Conservation (phyloP, 2,329 filamentous ascomycete genomes). For the Onygena corvina region DNA sequence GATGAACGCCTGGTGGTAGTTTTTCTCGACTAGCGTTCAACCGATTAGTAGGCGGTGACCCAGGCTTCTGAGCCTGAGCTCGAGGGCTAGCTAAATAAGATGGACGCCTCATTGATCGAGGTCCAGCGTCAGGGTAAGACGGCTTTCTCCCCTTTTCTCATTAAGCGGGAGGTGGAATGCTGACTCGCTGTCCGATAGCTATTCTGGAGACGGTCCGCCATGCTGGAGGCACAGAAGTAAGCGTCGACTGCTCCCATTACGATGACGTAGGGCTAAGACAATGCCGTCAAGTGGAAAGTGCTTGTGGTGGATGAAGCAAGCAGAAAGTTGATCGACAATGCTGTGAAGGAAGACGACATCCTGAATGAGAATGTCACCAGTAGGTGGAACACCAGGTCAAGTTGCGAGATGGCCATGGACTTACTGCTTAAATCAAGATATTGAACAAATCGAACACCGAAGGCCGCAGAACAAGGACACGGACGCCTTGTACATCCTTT, state of each 20-base stretch:
- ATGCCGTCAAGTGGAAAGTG: conserved; percentile 72
- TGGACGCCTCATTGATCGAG: conserved; percentile 75
- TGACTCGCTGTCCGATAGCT: conserved; percentile 37
- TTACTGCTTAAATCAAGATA: conserved; percentile 50
- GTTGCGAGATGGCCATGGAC: background rate
- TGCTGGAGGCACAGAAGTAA: conserved; percentile 70
- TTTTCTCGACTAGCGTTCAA: too few species aligned
- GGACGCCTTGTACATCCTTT: conserved; percentile 88
- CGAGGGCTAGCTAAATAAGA: conserved; percentile 44
- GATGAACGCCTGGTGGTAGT: too few species aligned
- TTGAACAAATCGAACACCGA: conserved; percentile 83
- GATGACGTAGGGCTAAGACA: background rate
- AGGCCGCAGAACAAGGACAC: conserved; percentile 74
- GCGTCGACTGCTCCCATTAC: conserved; percentile 15
- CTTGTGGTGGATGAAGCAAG: conserved; percentile 76
- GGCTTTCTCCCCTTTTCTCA: background rate
- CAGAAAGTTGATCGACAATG: conserved; percentile 78
- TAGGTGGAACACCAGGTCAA: conserved; percentile 31
- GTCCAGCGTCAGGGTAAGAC: conserved; percentile 63
- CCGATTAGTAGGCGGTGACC: too few species aligned
- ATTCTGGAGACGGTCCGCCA: conserved; percentile 62
- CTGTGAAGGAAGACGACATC: conserved; percentile 89
- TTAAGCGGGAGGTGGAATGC: background rate
- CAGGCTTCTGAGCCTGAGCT: too few species aligned
- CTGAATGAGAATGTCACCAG: conserved; percentile 93